Percentiles rank a stretch among this genome's conserved stretches.
Conservation (phyloP, 2,329 filamentous ascomycete species). For the Aspergillus sp. region DNA sequence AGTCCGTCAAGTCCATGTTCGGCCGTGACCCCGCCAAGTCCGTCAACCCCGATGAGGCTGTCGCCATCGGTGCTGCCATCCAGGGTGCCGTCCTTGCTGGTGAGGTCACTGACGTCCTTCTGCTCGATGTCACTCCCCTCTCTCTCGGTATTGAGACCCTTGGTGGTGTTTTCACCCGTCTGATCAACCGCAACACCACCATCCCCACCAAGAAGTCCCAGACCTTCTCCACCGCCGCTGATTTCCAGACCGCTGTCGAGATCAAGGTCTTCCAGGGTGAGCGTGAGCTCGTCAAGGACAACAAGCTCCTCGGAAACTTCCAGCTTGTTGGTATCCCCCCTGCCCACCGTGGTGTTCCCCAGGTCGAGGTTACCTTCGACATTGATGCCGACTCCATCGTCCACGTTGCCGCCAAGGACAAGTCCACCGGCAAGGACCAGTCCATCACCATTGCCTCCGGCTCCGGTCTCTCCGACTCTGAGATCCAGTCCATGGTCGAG, state of each 20-base stretch:
- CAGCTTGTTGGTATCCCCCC: slow-evolving; percentile 96
- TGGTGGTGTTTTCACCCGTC: slow-evolving; percentile 93
- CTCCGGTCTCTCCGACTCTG: slow-evolving; percentile 89
- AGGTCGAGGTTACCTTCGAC: slow-evolving; percentile 97
- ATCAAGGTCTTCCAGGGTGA: slow-evolving; percentile 99
- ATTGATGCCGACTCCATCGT: slow-evolving; percentile 98
- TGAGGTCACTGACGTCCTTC: slow-evolving; percentile 92
- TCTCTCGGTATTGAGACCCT: slow-evolving; percentile 98
- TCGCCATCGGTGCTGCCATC: slow-evolving; percentile 94
- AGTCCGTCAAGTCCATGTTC: slow-evolving; percentile 96
- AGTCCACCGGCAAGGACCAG: slow-evolving; percentile 99
- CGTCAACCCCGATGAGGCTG: slow-evolving; percentile 97
- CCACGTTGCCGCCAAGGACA: slow-evolving; percentile 97
- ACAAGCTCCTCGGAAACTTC: slow-evolving; percentile 99
- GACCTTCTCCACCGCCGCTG: slow-evolving; percentile 94
- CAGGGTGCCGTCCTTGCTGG: slow-evolving; percentile 95
- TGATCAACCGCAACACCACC: slow-evolving; percentile 99
- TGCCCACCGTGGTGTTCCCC: slow-evolving; percentile 92
- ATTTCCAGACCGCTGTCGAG: slow-evolving; percentile 98
- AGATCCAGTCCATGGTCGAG: slow-evolving; percentile 97
- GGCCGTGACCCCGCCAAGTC: slow-evolving; percentile 96
- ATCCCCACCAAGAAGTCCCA: slow-evolving; percentile 99
- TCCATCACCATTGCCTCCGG: slow-evolving; percentile 98
- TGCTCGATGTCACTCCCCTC: slow-evolving; percentile 92
- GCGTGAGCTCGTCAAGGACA: slow-evolving; percentile 97